phyloP scores from a whole-genome alignment of 176 grass and related monocot genomes.

The Ananas comosus region DNA sequence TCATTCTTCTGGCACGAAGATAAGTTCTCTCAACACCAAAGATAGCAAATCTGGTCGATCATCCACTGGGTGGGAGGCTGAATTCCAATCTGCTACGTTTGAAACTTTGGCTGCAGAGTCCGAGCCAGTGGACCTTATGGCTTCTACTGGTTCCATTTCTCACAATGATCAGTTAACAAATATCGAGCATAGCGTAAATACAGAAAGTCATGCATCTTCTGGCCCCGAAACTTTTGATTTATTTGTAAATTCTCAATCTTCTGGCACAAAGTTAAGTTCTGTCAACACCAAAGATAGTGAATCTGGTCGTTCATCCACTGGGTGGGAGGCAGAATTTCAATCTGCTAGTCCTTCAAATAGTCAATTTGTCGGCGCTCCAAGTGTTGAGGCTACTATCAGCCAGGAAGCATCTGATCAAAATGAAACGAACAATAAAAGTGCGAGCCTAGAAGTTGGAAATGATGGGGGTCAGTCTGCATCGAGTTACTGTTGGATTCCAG shows the following conservation, averaged over 20 bases:
- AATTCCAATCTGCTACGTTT: slow-evolving; percentile 43
- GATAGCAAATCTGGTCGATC: slow-evolving; percentile 29
- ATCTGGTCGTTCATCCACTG: slow-evolving; percentile 45
- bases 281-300: slow-evolving; percentile 26
- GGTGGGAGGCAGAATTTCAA: slow-evolving; percentile 77
- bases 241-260: neutral
- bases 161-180: neutral
- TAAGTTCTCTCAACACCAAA: slow-evolving; percentile 27
- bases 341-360: slow-evolving; percentile 26
- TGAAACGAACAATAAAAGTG: slow-evolving; percentile 24
- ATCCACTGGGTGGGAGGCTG: slow-evolving; percentile 77
- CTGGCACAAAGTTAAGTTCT: slow-evolving; percentile 17
- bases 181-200: slow-evolving; percentile 1
- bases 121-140: too few relatives aligned
- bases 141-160: neutral
- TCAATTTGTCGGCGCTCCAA: slow-evolving; percentile 19
- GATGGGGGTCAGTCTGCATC: slow-evolving; percentile 23
- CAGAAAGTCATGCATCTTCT: slow-evolving; percentile 3
- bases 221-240: slow-evolving; percentile 12
- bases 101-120: neutral
- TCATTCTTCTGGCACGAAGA: neutral
- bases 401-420: slow-evolving; percentile 24
- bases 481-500: slow-evolving; percentile 13
- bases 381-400: slow-evolving; percentile 14
- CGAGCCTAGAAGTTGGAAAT: slow-evolving; percentile 22